A percentile compares a stretch with the other conserved stretches of the same genome.
phyloP scores from a whole-genome alignment of 2,329 filamentous ascomycete species.

The Westerdykella aurantiaca region DNA sequence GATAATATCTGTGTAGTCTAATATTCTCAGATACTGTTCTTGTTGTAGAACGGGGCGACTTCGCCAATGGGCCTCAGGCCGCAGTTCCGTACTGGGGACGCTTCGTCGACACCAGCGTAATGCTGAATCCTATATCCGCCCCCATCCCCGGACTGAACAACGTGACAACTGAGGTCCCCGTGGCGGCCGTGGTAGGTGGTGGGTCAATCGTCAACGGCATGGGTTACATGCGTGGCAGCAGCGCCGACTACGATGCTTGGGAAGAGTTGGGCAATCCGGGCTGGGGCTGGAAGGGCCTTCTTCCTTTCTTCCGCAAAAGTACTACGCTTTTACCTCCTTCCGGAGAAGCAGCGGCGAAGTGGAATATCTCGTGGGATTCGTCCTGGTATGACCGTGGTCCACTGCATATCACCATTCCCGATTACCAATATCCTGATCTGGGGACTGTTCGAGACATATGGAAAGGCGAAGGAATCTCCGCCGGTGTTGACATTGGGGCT shows the following conservation, averaged over 20 bases:
- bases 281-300: conserved; percentile 33
- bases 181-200: conserved; percentile 25
- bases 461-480: conserved; percentile 14
- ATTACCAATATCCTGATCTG: conserved; percentile 24
- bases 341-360: too few species aligned
- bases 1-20: not conserved
- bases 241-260: conserved; percentile 31
- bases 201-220: conserved; percentile 34
- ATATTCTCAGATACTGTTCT: conserved; percentile 17
- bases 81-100: conserved; percentile 23
- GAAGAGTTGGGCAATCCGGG: conserved; percentile 34
- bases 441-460: conserved; percentile 21
- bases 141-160: conserved; percentile 20
- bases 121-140: conserved; percentile 16
- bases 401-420: conserved; percentile 17
- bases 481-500: conserved; percentile 21
- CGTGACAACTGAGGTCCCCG: conserved; percentile 14
- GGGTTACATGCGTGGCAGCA: conserved; percentile 29
- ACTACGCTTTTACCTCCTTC: too few species aligned
- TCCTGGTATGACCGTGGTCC: too few species aligned
- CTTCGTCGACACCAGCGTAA: conserved; percentile 15
- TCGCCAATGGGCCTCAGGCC: conserved; percentile 17
- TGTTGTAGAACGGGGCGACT: conserved; percentile 23
- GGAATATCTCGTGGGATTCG: too few species aligned
- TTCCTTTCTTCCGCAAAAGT: conserved; percentile 20